Base-by-base conservation (phyloP, 805 yeast genomes). In the Kodamaea sagamina region DNA sequence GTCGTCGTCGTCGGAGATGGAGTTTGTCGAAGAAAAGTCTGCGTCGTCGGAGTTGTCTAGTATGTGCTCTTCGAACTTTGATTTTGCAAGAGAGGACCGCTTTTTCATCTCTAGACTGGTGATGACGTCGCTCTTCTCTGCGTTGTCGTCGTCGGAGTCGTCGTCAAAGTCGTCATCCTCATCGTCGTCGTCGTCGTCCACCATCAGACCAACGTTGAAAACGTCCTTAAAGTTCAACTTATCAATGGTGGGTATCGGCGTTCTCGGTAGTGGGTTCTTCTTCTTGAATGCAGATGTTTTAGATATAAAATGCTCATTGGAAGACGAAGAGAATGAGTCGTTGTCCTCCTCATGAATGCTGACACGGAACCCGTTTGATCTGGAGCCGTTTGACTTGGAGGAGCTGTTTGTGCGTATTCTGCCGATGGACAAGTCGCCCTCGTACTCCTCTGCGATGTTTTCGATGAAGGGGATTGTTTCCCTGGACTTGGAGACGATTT, bases 231-330 rank as follows among this genome's bases (percentile, higher is more conserved):
- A 74, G 65, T 62, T 57, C 15, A 64, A 56, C 2, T 57, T 59
- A 3, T 57, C 49, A 24, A 69, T 43, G 38, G 43, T 35, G 7
- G 71, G 68, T 39, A 54, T 58, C 10, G 70, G 79, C 12, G 78
- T 75, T 28, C 63, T 69, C 2, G 79, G 75, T 42, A 67, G 67
- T 15, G 34, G 34, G 11, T 15, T 29, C 41, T 38, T 35, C 31
- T 29, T 46, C 19, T 36, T 36, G 15, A n/a, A 21, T 21, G 36
- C 7, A 8, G 41, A 21, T 10, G 27, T 32, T 6, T 43, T 48
- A n/a, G 50, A 32, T 5, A 29, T 27, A 32, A 49, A 28, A 7
- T 41, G 46, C 7, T 44, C 50, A 11, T 26, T 34, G 4, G 48
- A 46, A 16, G 46, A 48, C 17, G 43, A 32, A 9, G 47, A 44